phyloP scores from a whole-genome alignment of 176 grass and related monocot species.

The Musa schizocarpa region DNA sequence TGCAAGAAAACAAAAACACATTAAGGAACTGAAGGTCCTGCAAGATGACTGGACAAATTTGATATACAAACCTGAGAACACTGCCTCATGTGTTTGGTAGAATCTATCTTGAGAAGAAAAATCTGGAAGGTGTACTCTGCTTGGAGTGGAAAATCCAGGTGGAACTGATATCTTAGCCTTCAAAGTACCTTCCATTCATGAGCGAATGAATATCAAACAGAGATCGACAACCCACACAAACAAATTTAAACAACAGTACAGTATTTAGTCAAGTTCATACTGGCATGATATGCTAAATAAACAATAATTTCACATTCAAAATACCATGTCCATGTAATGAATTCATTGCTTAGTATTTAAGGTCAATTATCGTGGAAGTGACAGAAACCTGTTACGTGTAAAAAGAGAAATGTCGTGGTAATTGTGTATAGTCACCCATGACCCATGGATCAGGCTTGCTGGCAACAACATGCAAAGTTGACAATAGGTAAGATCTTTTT shows the following conservation, averaged over 20 bases:
- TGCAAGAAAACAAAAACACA: slow-evolving; percentile 22
- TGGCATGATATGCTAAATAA: neutral
- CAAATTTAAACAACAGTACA: neutral
- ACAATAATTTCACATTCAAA: neutral
- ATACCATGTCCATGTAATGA: neutral
- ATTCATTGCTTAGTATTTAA: neutral
- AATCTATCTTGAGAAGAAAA: slow-evolving; percentile 43
- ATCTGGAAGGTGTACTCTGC: slow-evolving; percentile 40
- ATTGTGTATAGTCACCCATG: neutral
- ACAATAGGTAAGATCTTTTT: neutral
- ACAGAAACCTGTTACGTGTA: neutral
- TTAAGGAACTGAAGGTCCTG: neutral
- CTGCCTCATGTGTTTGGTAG: slow-evolving; percentile 32
- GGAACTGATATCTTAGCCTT: slow-evolving; percentile 42
- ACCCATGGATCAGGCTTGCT: neutral
- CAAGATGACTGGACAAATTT: slow-evolving; percentile 7
- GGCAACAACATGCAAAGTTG: neutral
- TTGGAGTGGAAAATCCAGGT: slow-evolving; percentile 52
- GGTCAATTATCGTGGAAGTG: neutral
- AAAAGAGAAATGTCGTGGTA: neutral
- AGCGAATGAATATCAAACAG: neutral
- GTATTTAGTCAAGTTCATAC: neutral
- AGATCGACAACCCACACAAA: neutral
- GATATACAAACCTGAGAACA: slow-evolving; percentile 38
- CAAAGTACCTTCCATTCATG: slow-evolving; percentile 21